A percentile compares a stretch with the other conserved stretches of the same genome.
phyloP scores from a whole-genome alignment of 371 early-diverging fungal genomes.

The Mucor circinelloides region DNA sequence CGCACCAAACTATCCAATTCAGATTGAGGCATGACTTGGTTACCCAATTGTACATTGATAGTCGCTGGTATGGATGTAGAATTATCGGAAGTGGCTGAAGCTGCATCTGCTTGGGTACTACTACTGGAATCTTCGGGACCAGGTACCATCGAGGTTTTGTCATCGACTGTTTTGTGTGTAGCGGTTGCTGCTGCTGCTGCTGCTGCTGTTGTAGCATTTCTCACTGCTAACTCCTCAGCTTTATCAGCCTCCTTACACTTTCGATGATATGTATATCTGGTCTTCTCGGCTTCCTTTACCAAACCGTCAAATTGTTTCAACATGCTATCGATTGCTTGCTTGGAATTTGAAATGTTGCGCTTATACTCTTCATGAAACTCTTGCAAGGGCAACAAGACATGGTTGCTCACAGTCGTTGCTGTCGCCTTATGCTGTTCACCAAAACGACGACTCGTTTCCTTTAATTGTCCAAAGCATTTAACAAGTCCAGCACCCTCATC shows the following conservation, averaged over 20 bases:
- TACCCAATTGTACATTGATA: constrained; percentile 31
- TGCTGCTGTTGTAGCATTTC: not conserved
- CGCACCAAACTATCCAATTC: constrained; percentile 37
- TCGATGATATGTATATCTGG: constrained; percentile 45
- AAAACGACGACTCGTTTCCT: constrained; percentile 57
- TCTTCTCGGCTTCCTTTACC: constrained; percentile 52
- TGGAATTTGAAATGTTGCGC: constrained; percentile 55
- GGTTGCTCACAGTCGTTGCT: constrained; percentile 56
- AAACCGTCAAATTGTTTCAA: constrained; percentile 59
- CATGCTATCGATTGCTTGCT: constrained; percentile 61
- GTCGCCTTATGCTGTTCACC: constrained; percentile 61
- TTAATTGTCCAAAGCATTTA: constrained; percentile 65
- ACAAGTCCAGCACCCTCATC: constrained; percentile 78
- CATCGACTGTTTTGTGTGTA: constrained; percentile 21
- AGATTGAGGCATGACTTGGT: constrained; percentile 30
- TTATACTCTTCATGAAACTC: constrained; percentile 62
- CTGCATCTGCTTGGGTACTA: not conserved
- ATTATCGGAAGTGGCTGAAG: constrained; percentile 1
- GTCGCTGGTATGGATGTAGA: constrained; percentile 5
- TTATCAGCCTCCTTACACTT: constrained; percentile 56
- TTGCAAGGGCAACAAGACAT: constrained; percentile 65
- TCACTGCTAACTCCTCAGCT: constrained; percentile 42
- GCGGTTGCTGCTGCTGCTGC: not conserved
- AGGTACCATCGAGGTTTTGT: constrained; percentile 3
- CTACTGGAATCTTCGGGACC: not conserved